Conservation (phyloP, 2,329 filamentous ascomycete genomes). For the Ascochyta lentis region DNA sequence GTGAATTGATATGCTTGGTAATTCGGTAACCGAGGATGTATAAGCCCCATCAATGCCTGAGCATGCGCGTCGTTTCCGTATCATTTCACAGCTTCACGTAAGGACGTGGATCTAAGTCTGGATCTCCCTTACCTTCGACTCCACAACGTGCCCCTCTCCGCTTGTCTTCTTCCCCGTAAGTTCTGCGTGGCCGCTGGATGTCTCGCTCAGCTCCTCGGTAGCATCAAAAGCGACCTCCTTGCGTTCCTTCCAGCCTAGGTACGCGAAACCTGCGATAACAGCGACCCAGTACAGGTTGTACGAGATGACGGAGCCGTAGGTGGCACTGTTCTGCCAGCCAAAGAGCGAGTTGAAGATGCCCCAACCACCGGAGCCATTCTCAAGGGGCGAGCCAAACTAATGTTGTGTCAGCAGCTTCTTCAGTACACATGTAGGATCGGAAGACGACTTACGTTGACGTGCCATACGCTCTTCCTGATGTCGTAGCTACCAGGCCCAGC, state of each 20-base stretch:
- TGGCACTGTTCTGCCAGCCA: conserved; percentile 88
- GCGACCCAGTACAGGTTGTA: conserved; percentile 89
- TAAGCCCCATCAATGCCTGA: neutral
- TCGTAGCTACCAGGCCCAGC: conserved; percentile 79
- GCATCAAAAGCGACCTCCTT: conserved; percentile 33
- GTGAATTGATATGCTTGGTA: neutral
- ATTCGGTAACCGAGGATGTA: neutral
- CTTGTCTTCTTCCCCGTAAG: conserved; percentile 25
- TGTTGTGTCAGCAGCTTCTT: conserved; percentile 1
- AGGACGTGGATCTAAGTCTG: neutral
- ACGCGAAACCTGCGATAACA: conserved; percentile 69
- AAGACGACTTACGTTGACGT: conserved; percentile 70
- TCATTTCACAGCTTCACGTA: neutral
- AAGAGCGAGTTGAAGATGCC: conserved; percentile 86
- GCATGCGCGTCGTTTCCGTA: neutral
- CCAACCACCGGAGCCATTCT: conserved; percentile 80
- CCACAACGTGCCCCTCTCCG: conserved; percentile 20
- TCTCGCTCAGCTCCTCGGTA: conserved; percentile 15
- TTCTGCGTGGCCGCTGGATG: conserved; percentile 24
- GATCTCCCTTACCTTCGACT: conserved; percentile 24
- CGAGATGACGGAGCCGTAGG: conserved; percentile 83
- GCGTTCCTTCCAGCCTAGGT: conserved; percentile 71
- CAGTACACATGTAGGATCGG: neutral
- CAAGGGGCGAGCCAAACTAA: conserved; percentile 77
- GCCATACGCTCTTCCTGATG: conserved; percentile 79